These are phyloP conservation scores for Trichomonas vaginalis DNA, from an alignment of 208 protist species.

Conservation along the genomic window DNA sequence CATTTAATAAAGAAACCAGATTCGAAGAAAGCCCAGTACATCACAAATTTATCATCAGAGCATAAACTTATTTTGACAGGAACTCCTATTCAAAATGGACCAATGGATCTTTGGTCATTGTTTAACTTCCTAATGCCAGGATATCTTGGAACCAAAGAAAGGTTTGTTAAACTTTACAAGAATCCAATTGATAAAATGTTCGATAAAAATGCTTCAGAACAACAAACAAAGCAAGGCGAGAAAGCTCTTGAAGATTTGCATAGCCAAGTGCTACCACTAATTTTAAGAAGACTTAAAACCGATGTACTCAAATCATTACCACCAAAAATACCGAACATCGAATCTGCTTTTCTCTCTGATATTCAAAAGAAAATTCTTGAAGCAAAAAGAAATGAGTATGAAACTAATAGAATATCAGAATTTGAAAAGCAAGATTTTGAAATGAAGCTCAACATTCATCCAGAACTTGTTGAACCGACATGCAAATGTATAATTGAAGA, in stretches of 20 bases:
- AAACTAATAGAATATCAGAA: too few relatives aligned
- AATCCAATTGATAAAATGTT: conserved; percentile 48
- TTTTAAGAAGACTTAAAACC: conserved; percentile 63
- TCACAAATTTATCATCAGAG: conserved; percentile 25
- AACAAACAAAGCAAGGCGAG: conserved; percentile 37
- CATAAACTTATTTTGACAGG: conserved; percentile 65
- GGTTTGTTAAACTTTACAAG: conserved; percentile 48
- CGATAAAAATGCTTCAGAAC: conserved; percentile 28
- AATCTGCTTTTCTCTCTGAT: too few relatives aligned
- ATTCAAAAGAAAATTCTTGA: background rate
- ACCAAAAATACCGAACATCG: background rate
- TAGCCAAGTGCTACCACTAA: conserved; percentile 61
- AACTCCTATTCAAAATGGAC: conserved; percentile 68
- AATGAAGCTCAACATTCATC: background rate
- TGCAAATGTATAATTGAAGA: background rate
- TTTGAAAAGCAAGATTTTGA: too few relatives aligned
- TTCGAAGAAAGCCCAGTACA: conserved; percentile 41
- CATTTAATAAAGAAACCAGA: conserved; percentile 68
- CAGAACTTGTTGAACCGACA: background rate
- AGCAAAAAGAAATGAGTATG: background rate
- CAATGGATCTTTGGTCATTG: conserved; percentile 65
- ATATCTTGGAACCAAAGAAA: conserved; percentile 48
- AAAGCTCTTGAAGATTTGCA: conserved; percentile 53
- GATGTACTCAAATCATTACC: conserved; percentile 46
- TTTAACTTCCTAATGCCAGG: conserved; percentile 77